Conservation (phyloP, 768 basidiomycete species). For the Tulasnella sp. region DNA sequence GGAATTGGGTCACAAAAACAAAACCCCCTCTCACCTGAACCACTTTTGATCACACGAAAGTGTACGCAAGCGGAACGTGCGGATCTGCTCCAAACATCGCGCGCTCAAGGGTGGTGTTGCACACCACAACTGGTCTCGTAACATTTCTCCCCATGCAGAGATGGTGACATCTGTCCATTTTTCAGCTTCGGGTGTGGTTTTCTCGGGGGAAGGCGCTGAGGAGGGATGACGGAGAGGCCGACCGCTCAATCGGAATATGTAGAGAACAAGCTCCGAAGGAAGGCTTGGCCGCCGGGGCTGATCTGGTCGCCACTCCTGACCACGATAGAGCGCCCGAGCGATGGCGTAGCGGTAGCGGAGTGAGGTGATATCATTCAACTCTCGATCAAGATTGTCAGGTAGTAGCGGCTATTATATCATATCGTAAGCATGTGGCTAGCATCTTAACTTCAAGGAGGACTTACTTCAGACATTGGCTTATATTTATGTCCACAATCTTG, state of each 20-base stretch:
- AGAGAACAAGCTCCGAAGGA: not conserved
- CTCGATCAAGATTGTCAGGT: too few species aligned
- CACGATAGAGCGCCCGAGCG: not conserved
- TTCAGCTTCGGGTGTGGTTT: not conserved
- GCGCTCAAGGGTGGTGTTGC: not conserved
- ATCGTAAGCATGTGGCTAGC: too few species aligned
- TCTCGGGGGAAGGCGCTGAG: not conserved
- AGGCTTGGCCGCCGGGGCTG: not conserved
- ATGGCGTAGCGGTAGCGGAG: not conserved
- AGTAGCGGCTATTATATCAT: too few species aligned
- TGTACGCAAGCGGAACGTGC: not conserved
- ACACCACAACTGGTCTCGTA: not conserved
- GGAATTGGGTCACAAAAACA: not conserved
- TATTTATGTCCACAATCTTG: too few species aligned
- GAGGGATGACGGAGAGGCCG: not conserved
- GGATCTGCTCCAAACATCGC: not conserved
- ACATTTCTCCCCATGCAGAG: not conserved
- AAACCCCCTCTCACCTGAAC: not conserved
- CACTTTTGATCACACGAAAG: constrained; percentile 4
- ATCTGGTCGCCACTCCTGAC: not conserved
- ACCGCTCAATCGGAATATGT: not conserved
- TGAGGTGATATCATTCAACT: too few species aligned
- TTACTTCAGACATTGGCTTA: too few species aligned
- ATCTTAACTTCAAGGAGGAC: too few species aligned
- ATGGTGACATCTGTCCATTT: not conserved